Evolutionary conservation across 345 rosid species (phyloP), one percentile per base, ranked within the genome.

Genomic region (Acer saccharum): DNA sequence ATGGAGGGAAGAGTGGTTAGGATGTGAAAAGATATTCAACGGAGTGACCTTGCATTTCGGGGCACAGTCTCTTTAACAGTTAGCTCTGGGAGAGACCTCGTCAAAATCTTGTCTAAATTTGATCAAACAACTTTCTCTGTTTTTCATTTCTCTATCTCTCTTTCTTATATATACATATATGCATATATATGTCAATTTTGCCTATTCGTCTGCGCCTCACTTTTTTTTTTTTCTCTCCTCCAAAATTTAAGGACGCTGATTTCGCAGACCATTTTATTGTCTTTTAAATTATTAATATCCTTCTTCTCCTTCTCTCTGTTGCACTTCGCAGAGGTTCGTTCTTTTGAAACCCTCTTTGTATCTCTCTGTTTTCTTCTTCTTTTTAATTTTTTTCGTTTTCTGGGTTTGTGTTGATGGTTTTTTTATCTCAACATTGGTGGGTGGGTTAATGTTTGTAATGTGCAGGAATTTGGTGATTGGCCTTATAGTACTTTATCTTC

Each of bases 281-380:
- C 54, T 41, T 74, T 32, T 65, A 35, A 68, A 54, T 78, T 74
- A 83, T 48, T 74, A 80, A 73, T 81, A 71, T 77, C 72, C 72
- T 65, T 23, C 52, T 65, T 69, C 39, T 23, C 62, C 39, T 35
- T 35, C 39, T 35, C 69, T 70, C 82, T 78, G 76, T 63, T 63
- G 67, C 84, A 72, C 75, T 87, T 80, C 75, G 83, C 89, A 82
- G 88, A 89, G 97, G 97, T 83, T 69, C 57, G 52, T 3, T 50
- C 50, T 12, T 27, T 74, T 6, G 6, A 48, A 20, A 0, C 50
- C 39, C 17, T n/a, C 80, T 72, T 60, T 18, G 21, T 55, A 61
- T 46, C 41, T 8, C 72, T 23, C 63, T 58, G 68, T 48, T 69
- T 65, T 67, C 25, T 46, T 17, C 8, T 69, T 55, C 76, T 43